Percentiles rank a stretch among this genome's conserved stretches.
Evolutionary conservation across 208 protist genomes (phyloP).

Genomic region (Leishmania martiniquensis): DNA sequence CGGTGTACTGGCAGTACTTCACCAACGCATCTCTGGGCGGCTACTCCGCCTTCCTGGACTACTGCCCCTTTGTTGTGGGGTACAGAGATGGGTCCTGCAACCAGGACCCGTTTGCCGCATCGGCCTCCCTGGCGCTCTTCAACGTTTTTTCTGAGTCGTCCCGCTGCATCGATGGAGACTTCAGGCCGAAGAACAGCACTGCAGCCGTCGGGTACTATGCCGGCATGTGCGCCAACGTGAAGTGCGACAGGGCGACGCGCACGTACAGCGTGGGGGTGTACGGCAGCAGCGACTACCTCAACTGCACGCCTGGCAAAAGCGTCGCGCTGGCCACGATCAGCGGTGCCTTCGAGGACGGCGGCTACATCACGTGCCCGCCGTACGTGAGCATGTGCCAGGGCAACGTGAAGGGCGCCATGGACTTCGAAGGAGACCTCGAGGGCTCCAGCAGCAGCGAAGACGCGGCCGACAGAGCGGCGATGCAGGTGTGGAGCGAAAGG

Average conservation of each 20-base stretch:
- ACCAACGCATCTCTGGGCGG: conserved; percentile 34
- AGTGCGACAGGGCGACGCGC: background rate
- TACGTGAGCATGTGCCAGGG: too few species aligned
- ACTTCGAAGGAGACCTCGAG: too few species aligned
- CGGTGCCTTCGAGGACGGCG: background rate
- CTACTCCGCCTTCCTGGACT: background rate
- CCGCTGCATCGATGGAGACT: background rate
- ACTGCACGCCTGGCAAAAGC: background rate
- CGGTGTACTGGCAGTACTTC: conserved; percentile 30
- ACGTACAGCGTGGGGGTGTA: background rate
- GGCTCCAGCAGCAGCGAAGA: too few species aligned
- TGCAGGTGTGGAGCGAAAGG: too few species aligned
- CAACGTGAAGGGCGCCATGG: too few species aligned
- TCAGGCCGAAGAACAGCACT: background rate
- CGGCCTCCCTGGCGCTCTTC: background rate
- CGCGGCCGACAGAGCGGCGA: too few species aligned
- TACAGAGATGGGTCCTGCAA: background rate
- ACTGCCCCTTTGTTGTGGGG: background rate
- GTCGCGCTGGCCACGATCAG: background rate
- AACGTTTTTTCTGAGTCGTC: conserved; percentile 3
- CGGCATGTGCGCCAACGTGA: conserved; percentile 3
- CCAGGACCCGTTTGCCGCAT: background rate
- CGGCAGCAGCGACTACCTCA: background rate
- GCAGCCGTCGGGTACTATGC: background rate
- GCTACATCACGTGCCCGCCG: too few species aligned